Evolutionary conservation across 371 early-diverging fungal genomes (phyloP).

Genomic region (Mucor lusitanicus): DNA sequence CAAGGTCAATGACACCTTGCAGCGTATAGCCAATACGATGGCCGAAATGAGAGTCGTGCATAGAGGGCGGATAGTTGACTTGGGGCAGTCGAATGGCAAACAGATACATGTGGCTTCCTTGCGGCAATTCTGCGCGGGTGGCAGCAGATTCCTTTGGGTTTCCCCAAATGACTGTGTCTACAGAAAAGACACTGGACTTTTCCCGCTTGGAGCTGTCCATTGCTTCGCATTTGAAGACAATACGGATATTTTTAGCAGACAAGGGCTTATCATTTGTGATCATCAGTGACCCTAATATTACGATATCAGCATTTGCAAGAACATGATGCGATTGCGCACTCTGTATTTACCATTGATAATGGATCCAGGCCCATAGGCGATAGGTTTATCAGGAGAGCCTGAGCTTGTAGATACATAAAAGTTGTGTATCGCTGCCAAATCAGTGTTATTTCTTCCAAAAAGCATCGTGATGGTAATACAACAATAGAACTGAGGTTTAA

Average conservation of each 20-base stretch:
- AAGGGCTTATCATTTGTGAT: slow-evolving; percentile 34
- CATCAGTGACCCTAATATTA: slow-evolving; percentile 36
- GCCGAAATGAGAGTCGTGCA: slow-evolving; percentile 33
- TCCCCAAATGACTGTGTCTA: slow-evolving; percentile 32
- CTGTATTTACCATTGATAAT: slow-evolving; percentile 36
- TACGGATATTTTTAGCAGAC: slow-evolving; percentile 28
- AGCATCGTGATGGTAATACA: slow-evolving; percentile 22
- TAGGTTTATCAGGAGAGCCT: slow-evolving; percentile 29
- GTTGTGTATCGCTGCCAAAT: slow-evolving; percentile 19
- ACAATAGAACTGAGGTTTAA: background rate
- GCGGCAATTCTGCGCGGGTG: slow-evolving; percentile 9
- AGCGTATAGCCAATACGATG: slow-evolving; percentile 38
- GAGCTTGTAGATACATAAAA: slow-evolving; percentile 31
- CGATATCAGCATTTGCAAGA: background rate
- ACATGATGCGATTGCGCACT: background rate
- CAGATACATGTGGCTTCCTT: slow-evolving; percentile 42
- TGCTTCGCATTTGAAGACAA: slow-evolving; percentile 41
- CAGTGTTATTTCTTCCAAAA: slow-evolving; percentile 20
- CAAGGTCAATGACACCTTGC: slow-evolving; percentile 36
- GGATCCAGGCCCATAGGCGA: slow-evolving; percentile 50
- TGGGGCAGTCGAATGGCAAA: slow-evolving; percentile 47
- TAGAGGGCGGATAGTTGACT: slow-evolving; percentile 46
- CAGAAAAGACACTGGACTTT: slow-evolving; percentile 26
- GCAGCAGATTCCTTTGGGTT: slow-evolving; percentile 2
- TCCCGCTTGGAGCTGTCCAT: slow-evolving; percentile 8